phyloP scores from a whole-genome alignment of 257 asterid species.

The Jacaranda copaia region DNA sequence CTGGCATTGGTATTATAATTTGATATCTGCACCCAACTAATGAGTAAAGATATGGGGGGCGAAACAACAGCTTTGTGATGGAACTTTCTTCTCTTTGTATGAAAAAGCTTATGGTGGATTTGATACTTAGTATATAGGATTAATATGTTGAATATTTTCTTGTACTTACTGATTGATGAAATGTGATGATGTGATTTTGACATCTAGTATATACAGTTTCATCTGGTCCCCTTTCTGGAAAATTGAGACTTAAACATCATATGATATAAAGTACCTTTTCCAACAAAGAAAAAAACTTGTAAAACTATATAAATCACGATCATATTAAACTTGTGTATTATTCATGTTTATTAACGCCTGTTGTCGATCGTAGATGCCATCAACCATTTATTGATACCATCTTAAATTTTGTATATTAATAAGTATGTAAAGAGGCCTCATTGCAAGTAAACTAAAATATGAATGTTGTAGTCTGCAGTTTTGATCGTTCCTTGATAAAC shows the following conservation, averaged over 20 bases:
- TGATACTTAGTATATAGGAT: neutral
- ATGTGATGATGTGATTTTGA: neutral
- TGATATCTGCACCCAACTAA: neutral
- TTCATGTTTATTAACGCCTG: neutral
- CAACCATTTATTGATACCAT: neutral
- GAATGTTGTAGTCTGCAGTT: slow-evolving; percentile 66
- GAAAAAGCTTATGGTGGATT: neutral
- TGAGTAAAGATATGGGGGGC: neutral
- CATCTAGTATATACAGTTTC: neutral
- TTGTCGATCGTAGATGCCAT: neutral
- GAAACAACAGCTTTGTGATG: neutral
- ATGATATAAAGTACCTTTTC: neutral
- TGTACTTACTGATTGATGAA: neutral
- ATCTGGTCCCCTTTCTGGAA: neutral
- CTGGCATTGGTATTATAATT: neutral
- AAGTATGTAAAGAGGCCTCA: neutral
- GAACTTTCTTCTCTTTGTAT: neutral
- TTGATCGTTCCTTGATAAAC: slow-evolving; percentile 81
- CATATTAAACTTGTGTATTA: neutral
- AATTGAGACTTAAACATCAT: neutral
- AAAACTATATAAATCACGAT: neutral
- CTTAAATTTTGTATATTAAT: neutral
- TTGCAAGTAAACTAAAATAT: slow-evolving; percentile 32
- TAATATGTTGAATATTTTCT: neutral
- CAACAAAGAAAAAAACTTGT: neutral